Base-by-base conservation (phyloP, 164 flowering plant species). In the Litsea cubeba region DNA sequence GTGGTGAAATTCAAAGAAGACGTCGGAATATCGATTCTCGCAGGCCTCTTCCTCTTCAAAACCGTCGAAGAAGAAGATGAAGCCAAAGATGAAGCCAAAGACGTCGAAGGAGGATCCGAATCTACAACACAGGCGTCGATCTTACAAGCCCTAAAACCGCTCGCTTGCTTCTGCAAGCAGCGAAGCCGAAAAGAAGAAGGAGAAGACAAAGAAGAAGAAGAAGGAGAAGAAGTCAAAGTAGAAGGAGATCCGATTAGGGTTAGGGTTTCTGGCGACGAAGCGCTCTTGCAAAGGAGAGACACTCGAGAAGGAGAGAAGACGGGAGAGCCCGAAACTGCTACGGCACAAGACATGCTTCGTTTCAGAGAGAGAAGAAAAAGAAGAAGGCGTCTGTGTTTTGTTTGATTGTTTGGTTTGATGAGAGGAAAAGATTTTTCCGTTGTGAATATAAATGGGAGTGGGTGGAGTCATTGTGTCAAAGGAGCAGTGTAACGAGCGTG, bases 41-140 rank as follows among this genome's bases (percentile, higher is more conserved):
- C 80, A 65, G 95, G 97, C 75, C 97, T 83, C 80, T 89, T 90
- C 81, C 94, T 78, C 88, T 89, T 92, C 82, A 83, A 71, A 40
- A 79, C 54, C 77, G 72, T 1, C 18, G 72, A 10, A 35, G 73
- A 23, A 4, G 70, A 66, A n/a, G 51, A 30, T n/a, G n/a, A n/a
- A n/a, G n/a, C n/a, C n/a, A n/a, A n/a, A 67, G 30, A 15, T 7
- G 50, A 35, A 65, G 58, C 20, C 63, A 68, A 23, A 63, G 67
- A 6, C 5, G n/a, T 12, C 24, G 35, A 30, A 60, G 18, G 62
- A 26, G 46, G 35, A 50, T 12, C 23, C 69, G 57, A 28, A 20
- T 2, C 62, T 11, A 18, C 71, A 24, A 23, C 30, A n/a, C 5
- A 35, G 2, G 23, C 70, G 24, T 71, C 80, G 22, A 65, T 74